Conservation (phyloP, 2,329 filamentous ascomycete genomes). For the Talaromyces sp. region DNA sequence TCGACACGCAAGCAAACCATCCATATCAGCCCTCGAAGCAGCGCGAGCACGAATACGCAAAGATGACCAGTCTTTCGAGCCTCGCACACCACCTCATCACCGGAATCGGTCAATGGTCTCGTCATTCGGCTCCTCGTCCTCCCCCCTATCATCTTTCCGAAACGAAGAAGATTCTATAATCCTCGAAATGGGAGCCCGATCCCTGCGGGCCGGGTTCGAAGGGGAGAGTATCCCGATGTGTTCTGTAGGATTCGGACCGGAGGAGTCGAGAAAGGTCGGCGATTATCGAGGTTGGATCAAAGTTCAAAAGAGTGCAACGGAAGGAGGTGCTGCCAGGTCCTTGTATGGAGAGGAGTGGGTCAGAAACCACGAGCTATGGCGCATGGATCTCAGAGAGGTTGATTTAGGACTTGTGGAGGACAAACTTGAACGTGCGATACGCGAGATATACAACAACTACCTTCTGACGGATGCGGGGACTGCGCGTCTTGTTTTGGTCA, state of each 20-base stretch:
- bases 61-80: conserved; percentile 31
- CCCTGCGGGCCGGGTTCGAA: conserved; percentile 77
- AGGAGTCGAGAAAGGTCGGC: conserved; percentile 71
- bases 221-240: conserved; percentile 74
- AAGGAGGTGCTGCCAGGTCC: conserved; percentile 23
- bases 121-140: conserved; percentile 52
- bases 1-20: conserved; percentile 19
- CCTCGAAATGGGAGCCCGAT: conserved; percentile 76
- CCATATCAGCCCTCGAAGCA: conserved; percentile 20
- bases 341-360: conserved; percentile 38
- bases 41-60: conserved; percentile 26
- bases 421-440: conserved; percentile 76
- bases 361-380: conserved; percentile 66
- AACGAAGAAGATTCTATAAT: conserved; percentile 81
- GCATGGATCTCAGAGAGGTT: conserved; percentile 64
- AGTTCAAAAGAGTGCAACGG: conserved; percentile 22
- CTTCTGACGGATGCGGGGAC: conserved; percentile 60
- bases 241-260: conserved; percentile 67
- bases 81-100: conserved; percentile 56
- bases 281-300: conserved; percentile 72
- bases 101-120: conserved; percentile 48
- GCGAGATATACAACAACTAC: conserved; percentile 77
- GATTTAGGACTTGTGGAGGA: conserved; percentile 80
- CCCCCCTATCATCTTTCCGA: conserved; percentile 55
- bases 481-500: conserved; percentile 67